These are phyloP conservation scores for Coniochaeta hoffmannii DNA, from an alignment of 2,329 filamentous ascomycete genomes.

Conservation along the genomic window DNA sequence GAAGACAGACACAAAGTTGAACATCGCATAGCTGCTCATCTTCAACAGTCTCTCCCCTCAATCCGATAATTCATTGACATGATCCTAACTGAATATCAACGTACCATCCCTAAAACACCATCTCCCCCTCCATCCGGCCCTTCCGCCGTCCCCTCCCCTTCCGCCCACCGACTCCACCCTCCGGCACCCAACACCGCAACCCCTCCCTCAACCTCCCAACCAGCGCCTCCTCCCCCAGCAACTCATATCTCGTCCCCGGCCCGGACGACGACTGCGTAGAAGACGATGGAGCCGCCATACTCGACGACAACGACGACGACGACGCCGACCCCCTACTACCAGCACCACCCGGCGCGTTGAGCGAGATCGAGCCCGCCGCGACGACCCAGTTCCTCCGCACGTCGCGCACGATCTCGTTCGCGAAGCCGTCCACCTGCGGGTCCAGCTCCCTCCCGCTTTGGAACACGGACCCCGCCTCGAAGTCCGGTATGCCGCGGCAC, in stretches of 20 bases:
- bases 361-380: background rate
- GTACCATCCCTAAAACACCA: background rate
- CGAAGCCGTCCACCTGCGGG: slow-evolving; percentile 30
- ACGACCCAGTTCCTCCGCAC: slow-evolving; percentile 35
- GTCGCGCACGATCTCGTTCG: slow-evolving; percentile 34
- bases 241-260: background rate
- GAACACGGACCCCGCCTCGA: slow-evolving; percentile 1
- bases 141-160: background rate
- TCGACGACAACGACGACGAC: background rate
- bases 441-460: slow-evolving; percentile 10
- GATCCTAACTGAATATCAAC: too few relatives aligned
- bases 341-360: background rate
- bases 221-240: background rate
- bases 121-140: background rate
- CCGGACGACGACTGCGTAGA: slow-evolving; percentile 3
- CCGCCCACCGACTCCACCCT: background rate
- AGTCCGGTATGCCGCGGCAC: slow-evolving; percentile 3
- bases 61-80: too few relatives aligned
- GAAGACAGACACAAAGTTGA: too few relatives aligned
- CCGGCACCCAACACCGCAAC: background rate
- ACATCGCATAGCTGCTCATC: too few relatives aligned
- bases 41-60: too few relatives aligned
- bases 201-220: background rate
- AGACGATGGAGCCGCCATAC: too few relatives aligned
- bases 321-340: too few relatives aligned